A percentile compares a stretch with the other conserved stretches of the same genome.
Evolutionary conservation across 75 land plant genomes (phyloP).

Genomic region (Sequoiadendron giganteum): DNA sequence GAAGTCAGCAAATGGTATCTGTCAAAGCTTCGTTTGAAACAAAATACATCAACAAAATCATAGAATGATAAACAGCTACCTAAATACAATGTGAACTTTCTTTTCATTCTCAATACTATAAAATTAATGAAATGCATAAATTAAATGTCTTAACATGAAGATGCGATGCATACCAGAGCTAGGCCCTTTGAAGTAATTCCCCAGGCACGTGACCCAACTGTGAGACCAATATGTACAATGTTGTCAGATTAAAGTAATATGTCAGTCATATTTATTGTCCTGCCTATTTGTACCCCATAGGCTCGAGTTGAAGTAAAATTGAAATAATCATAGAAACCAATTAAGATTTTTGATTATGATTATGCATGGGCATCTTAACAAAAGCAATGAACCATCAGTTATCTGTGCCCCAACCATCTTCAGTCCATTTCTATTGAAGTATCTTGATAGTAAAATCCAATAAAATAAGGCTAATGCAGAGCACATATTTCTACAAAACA

Average conservation of each 20-base stretch:
- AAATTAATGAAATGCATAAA: neutral
- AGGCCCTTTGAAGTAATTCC: slow-evolving; percentile 60
- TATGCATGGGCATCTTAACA: neutral
- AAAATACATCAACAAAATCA: slow-evolving; percentile 1
- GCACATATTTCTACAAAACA: neutral
- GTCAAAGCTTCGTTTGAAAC: slow-evolving; percentile 11
- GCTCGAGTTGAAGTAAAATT: neutral
- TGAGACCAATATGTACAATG: neutral
- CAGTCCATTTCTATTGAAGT: neutral
- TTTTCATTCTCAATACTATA: neutral
- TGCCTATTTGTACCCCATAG: neutral
- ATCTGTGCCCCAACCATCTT: neutral
- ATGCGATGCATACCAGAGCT: slow-evolving; percentile 57
- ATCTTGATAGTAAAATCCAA: neutral
- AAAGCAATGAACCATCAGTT: neutral
- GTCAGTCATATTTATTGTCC: neutral
- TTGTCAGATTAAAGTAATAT: slow-evolving; percentile 2
- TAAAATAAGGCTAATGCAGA: neutral
- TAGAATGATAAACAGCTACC: slow-evolving; percentile 3
- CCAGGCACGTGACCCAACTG: slow-evolving; percentile 96
- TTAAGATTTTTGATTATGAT: neutral
- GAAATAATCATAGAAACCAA: neutral
- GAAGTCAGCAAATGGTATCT: slow-evolving; percentile 98
- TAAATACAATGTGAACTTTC: neutral
- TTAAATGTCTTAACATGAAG: neutral